Base-by-base conservation (phyloP, 176 grass and related monocot species). In the Melocanna baccifera region DNA sequence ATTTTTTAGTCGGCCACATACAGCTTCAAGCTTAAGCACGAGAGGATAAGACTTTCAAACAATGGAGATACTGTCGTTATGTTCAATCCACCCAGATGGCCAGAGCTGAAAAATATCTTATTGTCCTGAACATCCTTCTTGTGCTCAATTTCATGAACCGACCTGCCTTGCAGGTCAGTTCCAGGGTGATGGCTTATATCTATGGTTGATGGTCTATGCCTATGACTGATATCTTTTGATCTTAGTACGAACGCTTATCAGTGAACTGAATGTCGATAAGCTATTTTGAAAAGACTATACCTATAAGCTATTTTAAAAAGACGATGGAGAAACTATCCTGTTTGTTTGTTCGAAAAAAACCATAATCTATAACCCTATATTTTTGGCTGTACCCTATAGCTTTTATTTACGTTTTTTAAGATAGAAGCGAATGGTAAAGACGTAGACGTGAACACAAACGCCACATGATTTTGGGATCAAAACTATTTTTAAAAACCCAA, bases 311-410 rank as follows among this genome's bases (percentile, higher is more conserved):
- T 0, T 4, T 36, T 36, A 5, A 36, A 36, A 36, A 36, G 0
- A 3, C 0, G 0, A 36, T 3, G n/a, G n/a, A n/a, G n/a, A n/a
- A n/a, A n/a, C n/a, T n/a, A 36, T 36, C 0, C 0, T 36, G 4
- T 5, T 36, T 36, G 4, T 36, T 36, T 36, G 4, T 36, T 36
- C 34, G 5, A 32, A 34, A 34, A 34, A 34, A 34, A 0, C 3
- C 32, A 34, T 36, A 36, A 36, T 0, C 34, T 4, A 36, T 36
- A 36, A 36, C 4, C 4, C 4, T 36, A 36, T 36, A 4, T 4
- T 36, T 36, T 36, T 36, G 34, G 2, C 32, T 34, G 32, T 2
- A 2, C 1, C 32, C 4, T 34, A 3, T 34, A 4, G 4, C 4
- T 34, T 36, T 36, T 36, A 0, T 36, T 36, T 36, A 36, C 4